Evolutionary conservation across 2,329 filamentous ascomycete genomes (phyloP), one percentile per base, ranked within the genome.

Genomic region (Zasmidium angulare): DNA sequence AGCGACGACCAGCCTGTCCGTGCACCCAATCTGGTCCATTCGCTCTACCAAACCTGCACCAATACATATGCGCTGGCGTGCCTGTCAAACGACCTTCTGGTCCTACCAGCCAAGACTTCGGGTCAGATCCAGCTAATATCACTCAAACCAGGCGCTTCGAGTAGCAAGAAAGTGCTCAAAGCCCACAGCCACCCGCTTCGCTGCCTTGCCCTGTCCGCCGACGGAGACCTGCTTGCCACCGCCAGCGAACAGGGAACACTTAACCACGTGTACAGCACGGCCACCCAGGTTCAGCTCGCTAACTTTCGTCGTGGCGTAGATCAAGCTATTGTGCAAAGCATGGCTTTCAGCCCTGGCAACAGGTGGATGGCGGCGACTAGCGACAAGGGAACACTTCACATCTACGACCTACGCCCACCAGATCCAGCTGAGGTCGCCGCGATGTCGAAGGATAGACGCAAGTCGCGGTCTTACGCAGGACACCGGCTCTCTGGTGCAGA

Each of bases 161-260:
- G 57, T n/a, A 60, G 56, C 20, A 91, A 98, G 64, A 96, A 89
- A 77, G 96, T 99, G 73, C 91, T 98, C 60, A 91, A 92, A 0
- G 95, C 93, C 2, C 95, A 99, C 73, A 87, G 88, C 3, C 89
- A 89, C 0, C 82, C 89, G 0, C 79, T 99, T 19, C 85, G 89
- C 61, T 91, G 92, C 46, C 81, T 99, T 65, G 84, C 88, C 11
- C 78, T 99, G 36, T 96, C 91, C 66, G 82, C 82, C 0, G 90
- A 96, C 70, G 92, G 90, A 2, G 85, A 91, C 51, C 77, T 96
- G 17, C 79, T 98, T 26, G 95, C 93, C 14, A 97, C 92, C 1
- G 93, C 93, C 11, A 96, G 93, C 74, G 90, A 96, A 75, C 90
- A 89, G 80, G 95, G 95, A 31, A 99, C 95, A 0, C 79, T 99